Conservation (phyloP, 306 rosid genomes). For the Luffa aegyptiaca region DNA sequence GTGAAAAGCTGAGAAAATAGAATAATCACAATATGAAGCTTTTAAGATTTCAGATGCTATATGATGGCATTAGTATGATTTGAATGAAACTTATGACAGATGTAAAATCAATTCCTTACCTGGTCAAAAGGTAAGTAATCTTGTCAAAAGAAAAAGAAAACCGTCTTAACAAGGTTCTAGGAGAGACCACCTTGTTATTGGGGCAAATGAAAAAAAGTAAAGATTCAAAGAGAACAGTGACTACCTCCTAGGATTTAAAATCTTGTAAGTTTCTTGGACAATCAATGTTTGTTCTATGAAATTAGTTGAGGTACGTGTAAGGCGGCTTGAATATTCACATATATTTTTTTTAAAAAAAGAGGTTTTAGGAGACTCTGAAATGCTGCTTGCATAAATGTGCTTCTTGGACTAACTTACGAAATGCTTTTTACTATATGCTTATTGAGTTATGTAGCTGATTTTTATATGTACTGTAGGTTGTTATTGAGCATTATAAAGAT, state of each 20-base stretch:
- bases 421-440: background rate
- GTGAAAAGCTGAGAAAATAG: background rate
- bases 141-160: background rate
- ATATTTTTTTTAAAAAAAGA: background rate
- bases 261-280: background rate
- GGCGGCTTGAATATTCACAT: background rate
- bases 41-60: background rate
- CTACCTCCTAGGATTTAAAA: background rate
- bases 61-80: background rate
- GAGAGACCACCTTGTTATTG: background rate
- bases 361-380: background rate
- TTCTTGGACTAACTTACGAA: background rate
- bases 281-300: background rate
- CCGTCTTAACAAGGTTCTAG: background rate
- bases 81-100: background rate
- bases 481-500: constrained; percentile 32
- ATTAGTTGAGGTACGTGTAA: background rate
- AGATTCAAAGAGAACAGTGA: background rate
- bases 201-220: background rate
- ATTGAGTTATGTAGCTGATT: constrained; percentile 15
- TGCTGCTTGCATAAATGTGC: background rate
- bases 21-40: background rate
- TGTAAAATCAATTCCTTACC: background rate
- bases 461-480: constrained; percentile 38
- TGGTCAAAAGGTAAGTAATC: background rate